Evolutionary conservation across 2,329 filamentous ascomycete genomes (phyloP).

Genomic region (Cadophora luteo-olivacea): DNA sequence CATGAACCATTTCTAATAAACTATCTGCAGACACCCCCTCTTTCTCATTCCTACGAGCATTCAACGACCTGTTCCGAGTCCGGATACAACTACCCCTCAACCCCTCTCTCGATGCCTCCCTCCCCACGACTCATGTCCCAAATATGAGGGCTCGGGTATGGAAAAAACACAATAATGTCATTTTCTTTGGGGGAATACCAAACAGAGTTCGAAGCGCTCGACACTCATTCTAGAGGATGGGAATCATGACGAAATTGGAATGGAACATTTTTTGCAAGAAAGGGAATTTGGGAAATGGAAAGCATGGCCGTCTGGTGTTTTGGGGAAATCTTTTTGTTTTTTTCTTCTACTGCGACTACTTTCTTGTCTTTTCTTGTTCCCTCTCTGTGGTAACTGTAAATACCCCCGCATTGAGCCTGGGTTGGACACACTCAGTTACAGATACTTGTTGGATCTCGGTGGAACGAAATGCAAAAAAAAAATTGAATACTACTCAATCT

Average conservation of each 20-base stretch:
- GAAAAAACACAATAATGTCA: constrained; percentile 22
- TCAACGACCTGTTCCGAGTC: constrained; percentile 68
- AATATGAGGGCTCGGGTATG: constrained; percentile 33
- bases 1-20: constrained; percentile 12
- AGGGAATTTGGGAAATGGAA: constrained; percentile 23
- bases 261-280: constrained; percentile 25
- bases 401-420: constrained; percentile 33
- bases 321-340: constrained; percentile 22
- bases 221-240: constrained; percentile 42
- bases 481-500: constrained; percentile 14
- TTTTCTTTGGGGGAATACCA: constrained; percentile 29
- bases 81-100: constrained; percentile 69
- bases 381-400: constrained; percentile 34
- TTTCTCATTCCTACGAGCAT: constrained; percentile 76
- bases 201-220: constrained; percentile 45
- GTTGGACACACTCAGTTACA: constrained; percentile 4
- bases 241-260: constrained; percentile 30
- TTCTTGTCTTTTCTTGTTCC: constrained; percentile 14
- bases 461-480: background rate
- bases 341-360: constrained; percentile 21
- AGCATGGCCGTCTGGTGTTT: constrained; percentile 40
- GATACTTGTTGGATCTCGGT: background rate
- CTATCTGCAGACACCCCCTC: constrained; percentile 70
- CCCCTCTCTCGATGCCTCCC: constrained; percentile 75
- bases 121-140: constrained; percentile 62